Percentiles rank a stretch among this genome's conserved stretches.
Conservation (phyloP, 2,329 filamentous ascomycete species). For the Epichloe baconii region DNA sequence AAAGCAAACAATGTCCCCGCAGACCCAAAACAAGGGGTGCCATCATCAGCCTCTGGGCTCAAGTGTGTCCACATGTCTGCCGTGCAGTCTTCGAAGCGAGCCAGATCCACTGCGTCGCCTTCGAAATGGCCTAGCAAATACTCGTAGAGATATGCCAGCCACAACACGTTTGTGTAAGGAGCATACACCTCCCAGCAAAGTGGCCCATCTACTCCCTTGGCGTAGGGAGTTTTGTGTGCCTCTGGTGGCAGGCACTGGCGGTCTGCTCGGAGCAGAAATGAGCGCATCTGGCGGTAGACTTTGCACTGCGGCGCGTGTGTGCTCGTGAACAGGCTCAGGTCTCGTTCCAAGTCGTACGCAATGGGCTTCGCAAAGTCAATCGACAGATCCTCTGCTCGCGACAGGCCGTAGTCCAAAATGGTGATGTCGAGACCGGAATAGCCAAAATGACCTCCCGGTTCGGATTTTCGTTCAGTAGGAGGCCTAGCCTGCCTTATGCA, state of each 20-base stretch:
- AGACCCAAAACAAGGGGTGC: conserved; percentile 37
- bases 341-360: conserved; percentile 46
- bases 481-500: conserved; percentile 36
- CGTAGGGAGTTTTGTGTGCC: conserved; percentile 34
- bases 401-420: conserved; percentile 52
- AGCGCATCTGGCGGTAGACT: conserved; percentile 50
- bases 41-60: conserved; percentile 34
- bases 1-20: conserved; percentile 44
- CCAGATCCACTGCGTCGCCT: conserved; percentile 33
- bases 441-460: conserved; percentile 32
- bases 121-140: conserved; percentile 36
- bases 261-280: conserved; percentile 39
- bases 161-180: conserved; percentile 53
- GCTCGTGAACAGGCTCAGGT: conserved; percentile 46
- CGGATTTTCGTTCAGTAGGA: conserved; percentile 18
- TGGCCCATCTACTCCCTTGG: conserved; percentile 29
- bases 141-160: conserved; percentile 48
- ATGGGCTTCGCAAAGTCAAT: conserved; percentile 26
- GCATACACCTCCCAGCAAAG: conserved; percentile 41
- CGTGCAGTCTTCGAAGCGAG: conserved; percentile 33
- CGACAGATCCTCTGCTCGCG: conserved; percentile 36
- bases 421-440: conserved; percentile 50
- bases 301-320: conserved; percentile 46
- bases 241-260: conserved; percentile 35
- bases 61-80: conserved; percentile 41